phyloP scores from a whole-genome alignment of 2,329 filamentous ascomycete species.

The Zymoseptoria pseudotritici region DNA sequence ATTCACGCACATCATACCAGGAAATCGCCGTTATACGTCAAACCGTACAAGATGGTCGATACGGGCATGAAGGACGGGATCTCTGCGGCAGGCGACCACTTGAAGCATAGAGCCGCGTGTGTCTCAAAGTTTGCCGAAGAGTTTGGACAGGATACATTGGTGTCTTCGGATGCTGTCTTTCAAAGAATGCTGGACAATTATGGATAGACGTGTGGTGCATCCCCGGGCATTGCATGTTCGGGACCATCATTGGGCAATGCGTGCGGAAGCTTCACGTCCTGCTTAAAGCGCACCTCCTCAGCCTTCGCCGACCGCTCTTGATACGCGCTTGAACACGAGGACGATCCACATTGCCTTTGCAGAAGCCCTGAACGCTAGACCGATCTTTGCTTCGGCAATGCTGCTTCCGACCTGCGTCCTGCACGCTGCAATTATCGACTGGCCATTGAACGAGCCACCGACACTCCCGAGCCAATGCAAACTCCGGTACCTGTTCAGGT shows the following conservation, averaged over 20 bases:
- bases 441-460: background rate
- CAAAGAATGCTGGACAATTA: background rate
- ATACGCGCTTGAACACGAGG: background rate
- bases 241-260: background rate
- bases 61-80: background rate
- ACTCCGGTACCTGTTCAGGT: background rate
- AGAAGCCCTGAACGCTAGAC: background rate
- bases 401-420: background rate
- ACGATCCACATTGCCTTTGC: background rate
- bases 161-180: background rate
- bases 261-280: background rate
- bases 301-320: background rate
- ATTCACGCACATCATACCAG: conserved; percentile 1
- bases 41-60: background rate
- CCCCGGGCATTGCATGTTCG: background rate
- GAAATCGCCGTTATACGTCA: background rate
- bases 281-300: background rate
- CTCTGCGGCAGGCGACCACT: background rate
- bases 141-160: conserved; percentile 1
- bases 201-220: background rate
- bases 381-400: background rate
- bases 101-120: background rate
- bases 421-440: background rate
- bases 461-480: background rate
- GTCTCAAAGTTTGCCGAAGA: background rate